Conservation (phyloP, 2,329 filamentous ascomycete genomes). For the Hypoxylon sp. region DNA sequence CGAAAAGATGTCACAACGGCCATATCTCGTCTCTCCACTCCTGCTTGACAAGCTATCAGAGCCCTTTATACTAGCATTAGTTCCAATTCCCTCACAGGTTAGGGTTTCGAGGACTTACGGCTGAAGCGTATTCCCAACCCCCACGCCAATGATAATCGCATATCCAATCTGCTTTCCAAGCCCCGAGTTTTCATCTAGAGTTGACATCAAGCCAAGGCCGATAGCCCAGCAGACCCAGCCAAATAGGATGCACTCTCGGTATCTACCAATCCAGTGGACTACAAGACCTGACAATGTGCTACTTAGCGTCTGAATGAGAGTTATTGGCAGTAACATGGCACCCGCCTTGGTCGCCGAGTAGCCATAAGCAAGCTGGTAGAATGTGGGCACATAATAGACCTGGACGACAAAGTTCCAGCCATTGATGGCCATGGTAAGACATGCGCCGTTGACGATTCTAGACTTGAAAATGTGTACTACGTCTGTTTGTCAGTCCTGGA, state of each 20-base stretch:
- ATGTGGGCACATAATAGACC: conserved; percentile 64
- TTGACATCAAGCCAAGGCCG: conserved; percentile 68
- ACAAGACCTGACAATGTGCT: conserved; percentile 67
- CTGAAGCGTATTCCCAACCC: conserved; percentile 67
- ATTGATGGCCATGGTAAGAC: conserved; percentile 70
- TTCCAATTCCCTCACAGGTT: not conserved
- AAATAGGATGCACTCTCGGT: conserved; percentile 68
- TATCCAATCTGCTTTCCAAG: conserved; percentile 70
- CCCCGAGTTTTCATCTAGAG: conserved; percentile 63
- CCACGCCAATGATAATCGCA: conserved; percentile 65
- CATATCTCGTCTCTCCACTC: conserved; percentile 66
- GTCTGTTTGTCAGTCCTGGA: conserved; percentile 45
- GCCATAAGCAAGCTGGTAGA: conserved; percentile 63
- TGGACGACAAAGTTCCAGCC: conserved; percentile 74
- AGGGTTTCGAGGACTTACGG: conserved; percentile 54
- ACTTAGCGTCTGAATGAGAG: conserved; percentile 62
- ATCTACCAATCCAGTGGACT: conserved; percentile 67
- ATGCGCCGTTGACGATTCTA: conserved; percentile 68
- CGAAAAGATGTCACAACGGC: conserved; percentile 62
- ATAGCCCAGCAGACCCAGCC: conserved; percentile 68
- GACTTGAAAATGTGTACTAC: conserved; percentile 68
- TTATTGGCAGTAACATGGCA: conserved; percentile 61
- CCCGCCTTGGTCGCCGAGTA: conserved; percentile 61
- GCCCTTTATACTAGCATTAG: conserved; percentile 50
- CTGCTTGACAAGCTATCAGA: conserved; percentile 69